Percentiles rank a stretch among this genome's conserved stretches.
These are phyloP conservation scores for Astraeus odoratus DNA, from an alignment of 768 basidiomycete genomes.

Conservation along the genomic window DNA sequence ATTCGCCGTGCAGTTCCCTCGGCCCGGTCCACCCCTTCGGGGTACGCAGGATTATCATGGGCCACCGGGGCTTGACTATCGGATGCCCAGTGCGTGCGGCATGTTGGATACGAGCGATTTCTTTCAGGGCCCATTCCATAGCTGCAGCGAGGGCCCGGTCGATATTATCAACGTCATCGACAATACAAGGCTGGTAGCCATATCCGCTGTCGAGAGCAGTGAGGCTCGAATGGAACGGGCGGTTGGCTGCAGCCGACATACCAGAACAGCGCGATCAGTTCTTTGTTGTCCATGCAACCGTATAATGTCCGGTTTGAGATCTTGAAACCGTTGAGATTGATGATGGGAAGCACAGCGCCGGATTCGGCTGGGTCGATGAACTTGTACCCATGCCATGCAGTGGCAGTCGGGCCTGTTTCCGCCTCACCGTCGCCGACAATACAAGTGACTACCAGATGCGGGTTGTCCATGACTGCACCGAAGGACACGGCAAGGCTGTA, in stretches of 20 bases:
- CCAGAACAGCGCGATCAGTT: constrained; percentile 71
- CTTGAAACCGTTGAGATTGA: constrained; percentile 86
- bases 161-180: constrained; percentile 59
- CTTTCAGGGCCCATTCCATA: constrained; percentile 71
- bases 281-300: constrained; percentile 87
- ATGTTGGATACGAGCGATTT: constrained; percentile 71
- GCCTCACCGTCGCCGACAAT: constrained; percentile 88
- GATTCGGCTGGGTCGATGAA: constrained; percentile 87
- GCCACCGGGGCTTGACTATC: constrained; percentile 87
- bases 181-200: constrained; percentile 84
- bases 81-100: constrained; percentile 74
- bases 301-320: constrained; percentile 87
- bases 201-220: constrained; percentile 47
- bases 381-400: constrained; percentile 83
- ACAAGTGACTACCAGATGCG: constrained; percentile 73
- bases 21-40: constrained; percentile 80
- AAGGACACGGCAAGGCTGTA: constrained; percentile 84
- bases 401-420: constrained; percentile 73
- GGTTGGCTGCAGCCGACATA: constrained; percentile 23
- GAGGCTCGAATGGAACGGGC: neutral
- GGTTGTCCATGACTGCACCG: constrained; percentile 89
- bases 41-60: constrained; percentile 77
- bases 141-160: constrained; percentile 76
- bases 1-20: constrained; percentile 56
- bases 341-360: constrained; percentile 85